These are phyloP conservation scores for Penicillium sp. DNA, from an alignment of 2,329 filamentous ascomycete species.

Conservation along the genomic window DNA sequence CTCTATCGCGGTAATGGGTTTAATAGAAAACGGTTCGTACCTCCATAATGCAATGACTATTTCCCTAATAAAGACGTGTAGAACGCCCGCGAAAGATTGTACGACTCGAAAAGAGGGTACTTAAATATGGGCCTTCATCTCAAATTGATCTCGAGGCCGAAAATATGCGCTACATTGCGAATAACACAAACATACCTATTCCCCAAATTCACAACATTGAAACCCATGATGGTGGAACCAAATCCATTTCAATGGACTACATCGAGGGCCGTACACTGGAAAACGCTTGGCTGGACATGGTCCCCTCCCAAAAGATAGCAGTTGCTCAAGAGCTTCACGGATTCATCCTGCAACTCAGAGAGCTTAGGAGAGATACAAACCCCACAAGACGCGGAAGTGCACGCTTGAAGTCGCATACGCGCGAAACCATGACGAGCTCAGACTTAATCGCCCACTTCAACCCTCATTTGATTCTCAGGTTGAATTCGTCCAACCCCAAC, in stretches of 20 bases:
- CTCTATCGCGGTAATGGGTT: not conserved
- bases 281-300: constrained; percentile 10
- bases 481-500: not conserved
- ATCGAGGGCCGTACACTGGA: constrained; percentile 4
- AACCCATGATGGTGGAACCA: not conserved
- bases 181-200: constrained; percentile 3
- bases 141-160: not conserved
- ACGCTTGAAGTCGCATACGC: not conserved
- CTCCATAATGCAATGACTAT: not conserved
- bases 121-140: not conserved
- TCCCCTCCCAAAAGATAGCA: constrained; percentile 3
- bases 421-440: not conserved
- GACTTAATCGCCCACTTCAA: not conserved
- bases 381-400: not conserved
- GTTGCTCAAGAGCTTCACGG: constrained; percentile 10
- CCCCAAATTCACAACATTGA: not conserved
- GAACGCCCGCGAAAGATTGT: not conserved
- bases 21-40: not conserved
- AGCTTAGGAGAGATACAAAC: not conserved
- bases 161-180: constrained; percentile 2
- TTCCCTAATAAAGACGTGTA: not conserved
- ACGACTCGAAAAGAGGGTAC: not conserved
- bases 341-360: constrained; percentile 1
- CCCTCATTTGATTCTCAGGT: not conserved
- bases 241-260: constrained; percentile 4